Conservation (phyloP, 2,329 filamentous ascomycete genomes). For the Alternaria sp. region DNA sequence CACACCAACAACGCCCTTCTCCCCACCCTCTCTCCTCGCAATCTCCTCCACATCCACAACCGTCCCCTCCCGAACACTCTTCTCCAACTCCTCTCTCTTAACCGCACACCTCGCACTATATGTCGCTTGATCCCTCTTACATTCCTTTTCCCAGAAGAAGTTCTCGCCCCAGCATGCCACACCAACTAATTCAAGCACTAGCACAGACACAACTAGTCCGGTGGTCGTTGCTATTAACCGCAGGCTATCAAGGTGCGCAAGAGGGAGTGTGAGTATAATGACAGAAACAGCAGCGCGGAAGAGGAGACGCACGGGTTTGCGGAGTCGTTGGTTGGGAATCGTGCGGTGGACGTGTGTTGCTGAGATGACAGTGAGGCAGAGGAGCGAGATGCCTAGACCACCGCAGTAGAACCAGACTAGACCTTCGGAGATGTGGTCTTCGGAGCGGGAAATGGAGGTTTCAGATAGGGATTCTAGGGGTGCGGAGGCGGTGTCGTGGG, state of each 20-base stretch:
- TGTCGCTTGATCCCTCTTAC: slow-evolving; percentile 27
- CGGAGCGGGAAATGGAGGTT: slow-evolving; percentile 57
- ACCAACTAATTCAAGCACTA: slow-evolving; percentile 46
- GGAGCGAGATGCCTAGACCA: slow-evolving; percentile 63
- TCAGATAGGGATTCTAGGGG: slow-evolving; percentile 58
- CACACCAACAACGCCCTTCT: slow-evolving; percentile 27
- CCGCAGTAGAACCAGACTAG: slow-evolving; percentile 69
- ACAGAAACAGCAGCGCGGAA: slow-evolving; percentile 59
- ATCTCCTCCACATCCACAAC: slow-evolving; percentile 45
- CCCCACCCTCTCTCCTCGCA: slow-evolving; percentile 33
- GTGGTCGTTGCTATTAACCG: slow-evolving; percentile 50
- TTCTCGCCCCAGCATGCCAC: slow-evolving; percentile 36
- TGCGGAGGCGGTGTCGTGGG: slow-evolving; percentile 60
- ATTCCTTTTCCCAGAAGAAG: slow-evolving; percentile 34
- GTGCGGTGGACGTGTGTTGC: slow-evolving; percentile 63
- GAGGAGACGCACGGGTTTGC: slow-evolving; percentile 58
- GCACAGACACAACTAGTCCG: slow-evolving; percentile 42
- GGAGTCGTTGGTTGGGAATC: slow-evolving; percentile 56
- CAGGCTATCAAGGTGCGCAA: slow-evolving; percentile 52
- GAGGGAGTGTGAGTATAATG: slow-evolving; percentile 62
- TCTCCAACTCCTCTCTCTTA: slow-evolving; percentile 39
- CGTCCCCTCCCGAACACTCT: slow-evolving; percentile 36
- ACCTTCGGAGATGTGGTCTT: slow-evolving; percentile 58
- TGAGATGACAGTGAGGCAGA: slow-evolving; percentile 63
- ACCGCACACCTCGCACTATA: slow-evolving; percentile 43